Conservation (phyloP, 441 rosid species). For the Corymbia citriodora region DNA sequence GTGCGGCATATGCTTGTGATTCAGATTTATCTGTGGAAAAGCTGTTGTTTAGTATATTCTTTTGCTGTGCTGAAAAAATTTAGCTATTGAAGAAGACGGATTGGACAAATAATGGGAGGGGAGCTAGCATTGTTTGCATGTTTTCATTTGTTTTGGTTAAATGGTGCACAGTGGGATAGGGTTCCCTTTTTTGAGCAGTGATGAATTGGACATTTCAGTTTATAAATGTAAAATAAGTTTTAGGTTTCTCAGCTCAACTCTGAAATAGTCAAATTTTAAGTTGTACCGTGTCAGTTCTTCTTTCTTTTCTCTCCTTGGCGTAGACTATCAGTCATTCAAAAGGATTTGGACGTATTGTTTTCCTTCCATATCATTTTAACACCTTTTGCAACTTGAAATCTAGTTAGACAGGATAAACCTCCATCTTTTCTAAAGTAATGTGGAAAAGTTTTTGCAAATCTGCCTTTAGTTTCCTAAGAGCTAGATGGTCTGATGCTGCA, state of each 20-base stretch:
- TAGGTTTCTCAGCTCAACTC: neutral
- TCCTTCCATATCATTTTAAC: neutral
- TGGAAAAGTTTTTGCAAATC: neutral
- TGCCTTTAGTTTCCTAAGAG: neutral
- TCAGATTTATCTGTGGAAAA: neutral
- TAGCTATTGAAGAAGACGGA: neutral
- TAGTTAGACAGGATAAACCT: neutral
- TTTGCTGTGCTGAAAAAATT: neutral
- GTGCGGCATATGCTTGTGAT: neutral
- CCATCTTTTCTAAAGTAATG: neutral
- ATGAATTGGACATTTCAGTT: neutral
- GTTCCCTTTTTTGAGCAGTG: neutral
- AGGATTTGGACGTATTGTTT: neutral
- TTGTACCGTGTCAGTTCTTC: neutral
- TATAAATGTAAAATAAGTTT: neutral
- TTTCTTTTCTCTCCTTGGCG: neutral
- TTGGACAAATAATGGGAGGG: neutral
- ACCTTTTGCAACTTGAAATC: neutral
- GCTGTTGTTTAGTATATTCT: neutral
- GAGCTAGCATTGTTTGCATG: neutral
- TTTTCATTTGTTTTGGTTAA: neutral
- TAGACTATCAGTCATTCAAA: neutral
- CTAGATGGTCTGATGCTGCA: slow-evolving; percentile 13
- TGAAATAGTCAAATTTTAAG: neutral
- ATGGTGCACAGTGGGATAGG: neutral